Conservation (phyloP, 306 rosid species). For the Echinosophora koreensis region DNA sequence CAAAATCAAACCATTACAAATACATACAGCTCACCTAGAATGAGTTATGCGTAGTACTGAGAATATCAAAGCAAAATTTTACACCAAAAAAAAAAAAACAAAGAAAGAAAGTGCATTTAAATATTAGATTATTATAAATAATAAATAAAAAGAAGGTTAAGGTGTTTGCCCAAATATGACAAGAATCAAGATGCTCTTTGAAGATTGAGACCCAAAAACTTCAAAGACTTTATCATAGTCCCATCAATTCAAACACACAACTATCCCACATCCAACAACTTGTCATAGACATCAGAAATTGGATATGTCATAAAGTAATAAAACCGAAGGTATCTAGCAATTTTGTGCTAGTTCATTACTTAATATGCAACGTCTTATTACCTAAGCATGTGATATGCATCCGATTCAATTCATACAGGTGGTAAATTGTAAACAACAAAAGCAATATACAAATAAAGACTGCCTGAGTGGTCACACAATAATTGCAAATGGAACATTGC, state of each 20-base stretch:
- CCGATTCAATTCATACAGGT: slow-evolving; percentile 23
- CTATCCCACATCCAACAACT: slow-evolving; percentile 9
- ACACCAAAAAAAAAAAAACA: background rate
- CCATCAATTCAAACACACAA: slow-evolving; percentile 15
- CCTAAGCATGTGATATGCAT: slow-evolving; percentile 4
- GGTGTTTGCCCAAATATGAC: slow-evolving; percentile 30
- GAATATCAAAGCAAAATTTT: slow-evolving; percentile 12
- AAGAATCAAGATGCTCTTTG: slow-evolving; percentile 31
- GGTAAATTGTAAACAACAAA: slow-evolving; percentile 30
- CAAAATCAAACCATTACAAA: slow-evolving; percentile 22
- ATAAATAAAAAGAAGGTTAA: background rate
- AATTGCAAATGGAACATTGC: slow-evolving; percentile 26
- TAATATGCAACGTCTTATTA: slow-evolving; percentile 3
- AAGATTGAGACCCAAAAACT: slow-evolving; percentile 28
- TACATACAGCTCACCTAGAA: slow-evolving; percentile 5
- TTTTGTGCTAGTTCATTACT: slow-evolving; percentile 22
- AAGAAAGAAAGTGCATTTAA: background rate
- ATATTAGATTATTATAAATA: background rate
- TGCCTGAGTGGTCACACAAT: slow-evolving; percentile 19
- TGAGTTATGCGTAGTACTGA: background rate
- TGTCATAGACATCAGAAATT: background rate
- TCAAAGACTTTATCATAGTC: background rate
- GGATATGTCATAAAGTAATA: background rate
- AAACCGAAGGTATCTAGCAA: slow-evolving; percentile 2
- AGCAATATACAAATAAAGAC: slow-evolving; percentile 10